Evolutionary conservation across 2,329 filamentous ascomycete species (phyloP).

Genomic region (Arachnopeziza araneosa): DNA sequence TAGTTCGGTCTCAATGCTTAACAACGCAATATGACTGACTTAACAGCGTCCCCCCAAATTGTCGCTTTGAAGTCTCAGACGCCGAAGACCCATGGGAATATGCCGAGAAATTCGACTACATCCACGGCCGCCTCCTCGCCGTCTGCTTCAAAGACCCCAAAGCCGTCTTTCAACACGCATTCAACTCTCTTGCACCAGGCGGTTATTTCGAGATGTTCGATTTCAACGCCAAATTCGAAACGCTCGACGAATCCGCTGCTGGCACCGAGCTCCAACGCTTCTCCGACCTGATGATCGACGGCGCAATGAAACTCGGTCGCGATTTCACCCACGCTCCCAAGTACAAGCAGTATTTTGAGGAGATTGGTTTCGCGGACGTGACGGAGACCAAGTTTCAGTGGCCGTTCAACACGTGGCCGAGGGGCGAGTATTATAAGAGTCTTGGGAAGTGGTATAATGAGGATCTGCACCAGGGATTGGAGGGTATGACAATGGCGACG

Average conservation of each 20-base stretch:
- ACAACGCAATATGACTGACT: neutral
- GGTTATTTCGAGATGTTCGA: conserved; percentile 33
- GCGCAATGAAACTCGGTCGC: conserved; percentile 10
- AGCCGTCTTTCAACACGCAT: conserved; percentile 18
- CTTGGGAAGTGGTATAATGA: conserved; percentile 24
- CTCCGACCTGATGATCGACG: conserved; percentile 2
- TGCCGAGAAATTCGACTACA: conserved; percentile 45
- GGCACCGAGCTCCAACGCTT: conserved; percentile 17
- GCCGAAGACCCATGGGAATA: conserved; percentile 36
- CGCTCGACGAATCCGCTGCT: conserved; percentile 8
- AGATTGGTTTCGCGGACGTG: conserved; percentile 27
- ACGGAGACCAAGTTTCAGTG: conserved; percentile 35
- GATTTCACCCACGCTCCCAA: neutral
- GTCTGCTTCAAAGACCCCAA: conserved; percentile 52
- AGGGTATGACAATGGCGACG: conserved; percentile 2
- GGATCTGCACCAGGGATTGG: conserved; percentile 7
- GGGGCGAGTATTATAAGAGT: conserved; percentile 32
- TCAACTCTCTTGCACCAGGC: conserved; percentile 13
- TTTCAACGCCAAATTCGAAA: conserved; percentile 3
- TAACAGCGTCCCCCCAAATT: conserved; percentile 60
- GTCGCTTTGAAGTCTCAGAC: conserved; percentile 57
- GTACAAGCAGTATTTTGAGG: conserved; percentile 24
- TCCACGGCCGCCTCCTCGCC: conserved; percentile 50
- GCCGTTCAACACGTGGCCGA: conserved; percentile 39
- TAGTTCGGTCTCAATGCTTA: neutral